Evolutionary conservation across 2,329 filamentous ascomycete species (phyloP).

Genomic region (Samsoniella hepiali): DNA sequence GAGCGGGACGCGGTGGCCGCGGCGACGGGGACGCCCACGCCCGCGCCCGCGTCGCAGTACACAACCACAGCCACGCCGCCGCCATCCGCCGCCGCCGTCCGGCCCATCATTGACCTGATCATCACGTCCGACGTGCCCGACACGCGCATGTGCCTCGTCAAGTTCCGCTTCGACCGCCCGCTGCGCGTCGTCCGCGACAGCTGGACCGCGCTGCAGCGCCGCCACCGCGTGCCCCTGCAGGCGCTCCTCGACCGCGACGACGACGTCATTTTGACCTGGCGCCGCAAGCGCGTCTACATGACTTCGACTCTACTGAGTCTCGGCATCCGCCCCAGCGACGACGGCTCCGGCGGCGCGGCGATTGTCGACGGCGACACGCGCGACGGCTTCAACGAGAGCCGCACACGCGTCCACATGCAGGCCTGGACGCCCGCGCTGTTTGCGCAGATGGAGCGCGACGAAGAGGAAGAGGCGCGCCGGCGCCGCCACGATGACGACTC

Average conservation of each 20-base stretch:
- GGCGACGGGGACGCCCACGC: not conserved
- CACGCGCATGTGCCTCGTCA: slow-evolving; percentile 55
- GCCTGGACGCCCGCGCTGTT: slow-evolving; percentile 70
- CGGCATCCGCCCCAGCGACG: slow-evolving; percentile 49
- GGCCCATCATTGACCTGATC: slow-evolving; percentile 29
- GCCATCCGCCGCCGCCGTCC: not conserved
- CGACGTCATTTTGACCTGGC: slow-evolving; percentile 75
- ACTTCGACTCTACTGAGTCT: slow-evolving; percentile 70
- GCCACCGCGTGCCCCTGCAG: slow-evolving; percentile 33
- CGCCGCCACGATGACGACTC: slow-evolving; percentile 32
- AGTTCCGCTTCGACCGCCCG: slow-evolving; percentile 63
- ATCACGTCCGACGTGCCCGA: slow-evolving; percentile 63
- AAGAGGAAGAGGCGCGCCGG: slow-evolving; percentile 47
- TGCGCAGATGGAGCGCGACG: slow-evolving; percentile 41
- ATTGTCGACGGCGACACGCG: slow-evolving; percentile 29
- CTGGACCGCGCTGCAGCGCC: slow-evolving; percentile 65
- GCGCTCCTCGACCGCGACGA: slow-evolving; percentile 37
- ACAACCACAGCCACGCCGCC: not conserved
- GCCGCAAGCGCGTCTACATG: slow-evolving; percentile 67
- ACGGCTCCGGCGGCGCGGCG: slow-evolving; percentile 41
- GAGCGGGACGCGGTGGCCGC: slow-evolving; percentile 25
- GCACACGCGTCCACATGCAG: slow-evolving; percentile 66
- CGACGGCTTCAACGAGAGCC: slow-evolving; percentile 47
- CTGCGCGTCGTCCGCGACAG: slow-evolving; percentile 64
- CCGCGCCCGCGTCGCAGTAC: no score